Base-by-base conservation (phyloP, 2,329 filamentous ascomycete genomes). In the Diaporthe citrichinensis region DNA sequence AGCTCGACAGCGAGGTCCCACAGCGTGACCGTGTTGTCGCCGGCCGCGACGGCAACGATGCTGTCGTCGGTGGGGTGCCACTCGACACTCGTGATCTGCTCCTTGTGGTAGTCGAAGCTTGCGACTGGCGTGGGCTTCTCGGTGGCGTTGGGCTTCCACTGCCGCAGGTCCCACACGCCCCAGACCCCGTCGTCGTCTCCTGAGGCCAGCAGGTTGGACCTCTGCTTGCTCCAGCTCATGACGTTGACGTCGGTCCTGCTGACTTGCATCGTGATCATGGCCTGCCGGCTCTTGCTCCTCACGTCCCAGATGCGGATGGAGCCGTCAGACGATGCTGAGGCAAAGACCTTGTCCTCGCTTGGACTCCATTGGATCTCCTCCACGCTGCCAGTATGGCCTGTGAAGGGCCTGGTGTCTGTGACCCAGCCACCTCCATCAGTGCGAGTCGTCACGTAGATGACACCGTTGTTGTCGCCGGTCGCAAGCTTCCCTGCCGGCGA, bases 331-430 rank as follows among this genome's bases (percentile, higher is more conserved):
- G 95, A 97, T 5, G 95, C 96, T 0, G 96, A 98, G 0, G 97
- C 94, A 82, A 99, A 99, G 39, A 98, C 97, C 77, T 95, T 96
- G 78, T 92, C 92, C 86, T 99, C 97, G 25, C 93, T 94, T 0
- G 97, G 97, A 71, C 95, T 98, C 97, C 97, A 99, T 85, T 98
- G 96, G 36, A 99, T 88, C 83, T 99, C 97, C 87, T 99, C 97
- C 23, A 99, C 92, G 71, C 94, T 96, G 81, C 92, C 91, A 12
- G 90, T 90, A 87, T 99, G 97, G 69, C 96, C 96, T 31, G 91
- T 91, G 86, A 97, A 98, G 1, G 96, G 88, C 58, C 94, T 91
- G 17, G 91, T 94, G 83, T 98, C 96, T 7, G 95, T 98, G 25
- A 94, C 93, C 90, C 95, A 98, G 77, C 94, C 94, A 71, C 96